phyloP scores from a whole-genome alignment of 495 filamentous ascomycete species.

The Aspergillus campestris region DNA sequence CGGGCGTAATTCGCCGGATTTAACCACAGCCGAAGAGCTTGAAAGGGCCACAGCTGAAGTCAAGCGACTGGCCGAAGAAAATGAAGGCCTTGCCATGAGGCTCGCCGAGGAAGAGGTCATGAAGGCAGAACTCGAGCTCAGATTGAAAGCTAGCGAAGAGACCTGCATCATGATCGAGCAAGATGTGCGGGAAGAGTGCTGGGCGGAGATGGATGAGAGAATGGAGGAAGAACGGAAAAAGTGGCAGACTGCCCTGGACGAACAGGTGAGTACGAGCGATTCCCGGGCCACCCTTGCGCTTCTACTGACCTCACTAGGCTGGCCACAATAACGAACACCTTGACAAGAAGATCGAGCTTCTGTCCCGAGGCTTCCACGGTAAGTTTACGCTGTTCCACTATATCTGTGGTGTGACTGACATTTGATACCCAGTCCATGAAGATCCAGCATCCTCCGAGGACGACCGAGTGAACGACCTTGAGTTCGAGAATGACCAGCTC shows the following conservation, averaged over 20 bases:
- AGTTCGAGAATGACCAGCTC: slow-evolving; percentile 41
- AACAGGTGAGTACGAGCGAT: slow-evolving; percentile 47
- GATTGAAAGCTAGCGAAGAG: slow-evolving; percentile 54
- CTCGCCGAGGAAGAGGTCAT: slow-evolving; percentile 56
- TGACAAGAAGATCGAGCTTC: slow-evolving; percentile 82
- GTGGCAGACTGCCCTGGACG: slow-evolving; percentile 67
- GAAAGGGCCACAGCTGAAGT: slow-evolving; percentile 70
- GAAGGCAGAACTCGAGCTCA: slow-evolving; percentile 44
- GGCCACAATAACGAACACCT: slow-evolving; percentile 69
- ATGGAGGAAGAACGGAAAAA: slow-evolving; percentile 64
- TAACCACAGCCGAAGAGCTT: slow-evolving; percentile 56
- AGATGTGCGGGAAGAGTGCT: slow-evolving; percentile 85
- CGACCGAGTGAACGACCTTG: slow-evolving; percentile 32
- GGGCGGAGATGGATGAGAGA: slow-evolving; percentile 71
- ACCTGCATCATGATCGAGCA: slow-evolving; percentile 65
- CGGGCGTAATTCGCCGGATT: slow-evolving; percentile 41
- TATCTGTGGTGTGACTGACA: slow-evolving; percentile 5
- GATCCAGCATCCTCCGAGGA: slow-evolving; percentile 30
- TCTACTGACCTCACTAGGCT: slow-evolving; percentile 25
- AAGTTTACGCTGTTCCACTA: slow-evolving; percentile 8
- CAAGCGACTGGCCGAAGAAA: slow-evolving; percentile 60
- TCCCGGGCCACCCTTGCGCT: too few species aligned
- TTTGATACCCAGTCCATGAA: slow-evolving; percentile 33
- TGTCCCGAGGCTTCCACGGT: slow-evolving; percentile 61
- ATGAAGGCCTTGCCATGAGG: slow-evolving; percentile 52